Base-by-base conservation (phyloP, 257 asterid genomes). In the Apocynum venetum region DNA sequence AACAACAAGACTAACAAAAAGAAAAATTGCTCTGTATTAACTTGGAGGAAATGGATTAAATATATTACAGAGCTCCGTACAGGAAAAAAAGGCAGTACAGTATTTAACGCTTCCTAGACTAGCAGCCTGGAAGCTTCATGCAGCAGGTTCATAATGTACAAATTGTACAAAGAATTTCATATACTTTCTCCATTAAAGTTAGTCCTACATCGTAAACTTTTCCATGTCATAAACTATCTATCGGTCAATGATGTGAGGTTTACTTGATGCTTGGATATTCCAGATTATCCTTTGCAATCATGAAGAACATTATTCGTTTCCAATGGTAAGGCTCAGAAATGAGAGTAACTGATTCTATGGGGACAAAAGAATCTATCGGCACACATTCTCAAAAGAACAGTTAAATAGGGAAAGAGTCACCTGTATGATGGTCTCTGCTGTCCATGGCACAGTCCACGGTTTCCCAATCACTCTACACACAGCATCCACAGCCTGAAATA, bases 361-460 rank as follows among this genome's bases (percentile, higher is more conserved):
- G 44, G 51, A 36, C n/a, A 12, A 35, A 75, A 75, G 13, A 44
- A 25, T 44, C 12, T 60, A 47, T 25, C 0, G 4, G 35, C n/a
- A 47, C 17, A 56, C 53, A 53, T 49, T 3, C 59, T 35, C 19
- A 44, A 14, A 55, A 12, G 2, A 72, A 72, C 0, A 31, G 55
- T 13, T 31, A 47, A 41, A 71, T 53, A 49, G 13, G 19, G 38
- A 51, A 35, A 75, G 25, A 49, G 69, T 72, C 79, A 92, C 98
- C 91, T 96, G 96, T 53, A 93, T 72, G 78, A 96, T 96, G 75
- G 97, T 96, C 87, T 93, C 94, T 43, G 96, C 98, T 67, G 89
- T 89, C 99, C 99, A 96, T 60, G 97, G 97, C 65, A 93, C 99
- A 70, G 80, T 84, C 99, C 99, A 96, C 1, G 92, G 98, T 80